phyloP scores from a whole-genome alignment of 2,329 filamentous ascomycete genomes.

The Trichoderma oligosporum region DNA sequence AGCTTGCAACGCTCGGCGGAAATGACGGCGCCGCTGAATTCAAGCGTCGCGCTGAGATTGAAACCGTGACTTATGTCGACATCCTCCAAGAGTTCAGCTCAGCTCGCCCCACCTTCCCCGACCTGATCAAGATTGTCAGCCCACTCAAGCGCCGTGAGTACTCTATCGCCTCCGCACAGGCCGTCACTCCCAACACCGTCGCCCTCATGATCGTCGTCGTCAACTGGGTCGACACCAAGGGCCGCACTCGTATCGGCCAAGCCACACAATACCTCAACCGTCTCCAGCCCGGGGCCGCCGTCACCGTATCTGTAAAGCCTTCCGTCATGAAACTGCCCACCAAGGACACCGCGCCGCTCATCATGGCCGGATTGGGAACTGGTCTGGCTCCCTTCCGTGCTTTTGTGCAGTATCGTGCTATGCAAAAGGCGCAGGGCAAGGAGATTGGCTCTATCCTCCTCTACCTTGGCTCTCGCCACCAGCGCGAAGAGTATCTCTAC shows the following conservation, averaged over 20 bases:
- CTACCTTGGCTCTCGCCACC: slow-evolving; percentile 95
- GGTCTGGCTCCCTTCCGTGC: slow-evolving; percentile 98
- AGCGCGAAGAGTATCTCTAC: slow-evolving; percentile 97
- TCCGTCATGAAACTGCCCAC: slow-evolving; percentile 98
- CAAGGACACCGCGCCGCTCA: slow-evolving; percentile 83
- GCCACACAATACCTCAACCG: slow-evolving; percentile 84
- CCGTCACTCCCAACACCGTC: slow-evolving; percentile 85
- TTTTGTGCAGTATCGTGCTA: slow-evolving; percentile 95
- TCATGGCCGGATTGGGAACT: slow-evolving; percentile 98
- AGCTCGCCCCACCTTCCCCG: slow-evolving; percentile 81
- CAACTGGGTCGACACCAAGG: slow-evolving; percentile 85
- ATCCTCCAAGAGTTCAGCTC: slow-evolving; percentile 85
- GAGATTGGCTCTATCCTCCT: slow-evolving; percentile 88
- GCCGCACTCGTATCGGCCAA: slow-evolving; percentile 86
- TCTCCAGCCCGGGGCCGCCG: slow-evolving; percentile 68
- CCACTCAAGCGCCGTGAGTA: slow-evolving; percentile 97
- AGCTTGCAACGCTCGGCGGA: slow-evolving; percentile 71
- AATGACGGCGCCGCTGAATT: slow-evolving; percentile 82
- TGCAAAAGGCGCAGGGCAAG: slow-evolving; percentile 96
- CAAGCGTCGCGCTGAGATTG: slow-evolving; percentile 86
- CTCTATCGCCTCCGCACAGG: slow-evolving; percentile 97
- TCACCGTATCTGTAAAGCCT: slow-evolving; percentile 94
- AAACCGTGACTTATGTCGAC: slow-evolving; percentile 88
- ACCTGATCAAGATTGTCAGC: slow-evolving; percentile 80
- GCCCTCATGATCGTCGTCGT: slow-evolving; percentile 96